Evolutionary conservation across 108 stramenopile species (phyloP), one percentile per base, ranked within the genome.

Genomic region (Discostella pseudostelligera): DNA sequence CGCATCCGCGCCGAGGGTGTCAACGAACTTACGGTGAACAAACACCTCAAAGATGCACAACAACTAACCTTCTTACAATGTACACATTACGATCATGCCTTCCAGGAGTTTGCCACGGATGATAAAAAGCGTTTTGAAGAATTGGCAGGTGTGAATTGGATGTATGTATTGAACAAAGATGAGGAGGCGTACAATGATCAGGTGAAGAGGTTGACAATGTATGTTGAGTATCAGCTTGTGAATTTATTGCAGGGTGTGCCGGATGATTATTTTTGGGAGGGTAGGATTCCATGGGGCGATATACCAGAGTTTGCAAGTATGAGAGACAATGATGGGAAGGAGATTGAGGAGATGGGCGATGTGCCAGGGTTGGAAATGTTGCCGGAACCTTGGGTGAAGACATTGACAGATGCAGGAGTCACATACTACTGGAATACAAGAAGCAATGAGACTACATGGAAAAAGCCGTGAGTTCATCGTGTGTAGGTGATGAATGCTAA

Each of bases 1-100:
- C 81, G 92, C 10, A 92, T 96, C 65, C 84, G 95, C 7, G 74
- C 80, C 1, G 72, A 87, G 56, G 92, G 91, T 6, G 84, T 94
- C 22, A 78, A 83, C 48, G 92, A 94, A 71, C 66, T 90, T 53
- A 81, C 84, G 3, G 87, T 94, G 8, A 83, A 92, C 59, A 90
- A 89, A 73, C 90, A 92, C 57, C 81, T 96, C 40, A 83, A 87
- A 51, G 82, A 90, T 56, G 92, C 87, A 9, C 95, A 96, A 51
- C 89, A 96, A 69, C 84, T 85, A 25, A 86, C 85, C 47, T 96
- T 93, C 64, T 61, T 83, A 49, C 85, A 87, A 42, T 73, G 81
- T 40, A 85, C 88, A 22, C 88, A 88, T 56, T 92, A 90, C 70
- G 95, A 96, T 77, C 88, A 92, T 59, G 84, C 77, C 20, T 88